Evolutionary conservation across 73 alveolate genomes (phyloP).

Genomic region (Tetrahymena thermophila): DNA sequence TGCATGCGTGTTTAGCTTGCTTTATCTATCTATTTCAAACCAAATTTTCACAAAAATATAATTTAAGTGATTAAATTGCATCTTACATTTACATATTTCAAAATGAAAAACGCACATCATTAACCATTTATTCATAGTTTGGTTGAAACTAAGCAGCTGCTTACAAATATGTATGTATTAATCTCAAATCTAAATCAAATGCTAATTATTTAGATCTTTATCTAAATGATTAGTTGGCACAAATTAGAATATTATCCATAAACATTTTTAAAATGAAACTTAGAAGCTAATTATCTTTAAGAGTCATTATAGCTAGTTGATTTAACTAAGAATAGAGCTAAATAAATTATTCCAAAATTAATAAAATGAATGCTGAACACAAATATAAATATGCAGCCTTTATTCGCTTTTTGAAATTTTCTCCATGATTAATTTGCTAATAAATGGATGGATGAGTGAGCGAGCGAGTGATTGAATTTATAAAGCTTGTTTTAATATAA

Average conservation of each 20-base stretch:
- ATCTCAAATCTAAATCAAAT: background rate
- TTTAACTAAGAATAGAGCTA: background rate
- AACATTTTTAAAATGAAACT: background rate
- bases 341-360: too few species aligned
- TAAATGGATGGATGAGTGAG: background rate
- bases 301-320: background rate
- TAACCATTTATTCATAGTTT: background rate
- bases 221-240: background rate
- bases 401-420: background rate
- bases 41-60: background rate
- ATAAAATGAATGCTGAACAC: background rate
- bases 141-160: background rate
- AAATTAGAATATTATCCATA: background rate
- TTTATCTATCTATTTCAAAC: background rate
- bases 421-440: background rate
- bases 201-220: background rate
- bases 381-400: background rate
- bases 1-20: background rate
- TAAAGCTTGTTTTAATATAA: too few species aligned
- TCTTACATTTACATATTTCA: background rate
- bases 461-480: background rate
- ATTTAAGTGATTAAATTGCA: background rate
- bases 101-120: background rate
- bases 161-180: background rate
- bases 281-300: background rate